phyloP scores from a whole-genome alignment of 1,139 yeast genomes.

The Blastobotrys aristatus region DNA sequence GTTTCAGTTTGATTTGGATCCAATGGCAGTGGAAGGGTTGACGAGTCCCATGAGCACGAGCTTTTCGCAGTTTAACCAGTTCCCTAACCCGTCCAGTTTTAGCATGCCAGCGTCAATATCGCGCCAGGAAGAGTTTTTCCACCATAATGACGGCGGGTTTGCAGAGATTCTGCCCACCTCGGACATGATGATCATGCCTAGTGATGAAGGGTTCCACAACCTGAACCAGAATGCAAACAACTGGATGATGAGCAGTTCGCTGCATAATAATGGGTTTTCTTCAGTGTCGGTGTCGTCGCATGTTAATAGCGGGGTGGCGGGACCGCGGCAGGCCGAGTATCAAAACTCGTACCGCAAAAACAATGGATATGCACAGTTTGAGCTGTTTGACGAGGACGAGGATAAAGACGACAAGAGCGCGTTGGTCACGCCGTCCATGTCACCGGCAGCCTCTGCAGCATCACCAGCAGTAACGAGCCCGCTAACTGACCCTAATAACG shows the following conservation, averaged over 20 bases:
- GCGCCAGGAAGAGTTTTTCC: background rate
- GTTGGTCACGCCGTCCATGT: slow-evolving; percentile 24
- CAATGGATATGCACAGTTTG: slow-evolving; percentile 21
- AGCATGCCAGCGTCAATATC: background rate
- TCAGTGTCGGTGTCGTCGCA: background rate
- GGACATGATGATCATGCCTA: background rate
- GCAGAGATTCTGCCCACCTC: slow-evolving; percentile 14
- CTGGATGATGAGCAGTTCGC: slow-evolving; percentile 4
- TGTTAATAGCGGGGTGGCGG: slow-evolving; percentile 5
- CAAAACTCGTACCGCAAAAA: background rate
- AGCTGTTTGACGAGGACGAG: slow-evolving; percentile 25
- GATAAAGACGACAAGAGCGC: slow-evolving; percentile 14
- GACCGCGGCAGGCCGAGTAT: slow-evolving; percentile 1
- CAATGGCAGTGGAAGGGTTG: slow-evolving; percentile 32
- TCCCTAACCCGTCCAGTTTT: background rate
- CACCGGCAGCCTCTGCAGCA: slow-evolving; percentile 18
- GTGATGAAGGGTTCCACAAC: background rate
- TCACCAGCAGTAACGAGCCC: slow-evolving; percentile 10
- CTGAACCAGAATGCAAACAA: slow-evolving; percentile 9
- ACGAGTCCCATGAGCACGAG: slow-evolving; percentile 18
- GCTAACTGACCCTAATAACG: slow-evolving; percentile 11
- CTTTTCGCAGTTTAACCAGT: too few species aligned
- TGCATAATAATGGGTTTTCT: background rate
- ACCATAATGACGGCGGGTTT: slow-evolving; percentile 12
- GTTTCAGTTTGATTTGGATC: slow-evolving; percentile 30